Evolutionary conservation across 2,329 filamentous ascomycete genomes (phyloP).

Genomic region (Epichloe gansuensis): DNA sequence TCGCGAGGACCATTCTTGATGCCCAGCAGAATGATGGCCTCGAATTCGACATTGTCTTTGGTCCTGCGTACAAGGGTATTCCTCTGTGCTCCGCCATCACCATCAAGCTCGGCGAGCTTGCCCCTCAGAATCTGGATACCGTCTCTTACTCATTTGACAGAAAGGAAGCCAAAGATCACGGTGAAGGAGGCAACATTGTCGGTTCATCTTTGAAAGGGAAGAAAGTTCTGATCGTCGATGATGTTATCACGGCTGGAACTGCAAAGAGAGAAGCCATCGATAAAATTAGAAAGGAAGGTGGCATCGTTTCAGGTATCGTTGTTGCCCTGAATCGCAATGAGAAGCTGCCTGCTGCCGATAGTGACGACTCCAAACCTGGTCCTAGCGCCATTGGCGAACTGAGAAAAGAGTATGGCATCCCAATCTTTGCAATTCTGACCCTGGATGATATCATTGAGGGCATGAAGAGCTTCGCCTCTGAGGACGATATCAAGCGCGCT

Average conservation of each 20-base stretch:
- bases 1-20: conserved; percentile 52
- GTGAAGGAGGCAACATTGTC: conserved; percentile 87
- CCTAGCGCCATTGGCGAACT: conserved; percentile 79
- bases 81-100: conserved; percentile 70
- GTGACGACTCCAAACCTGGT: conserved; percentile 54
- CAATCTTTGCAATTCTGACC: conserved; percentile 71
- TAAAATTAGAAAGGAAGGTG: conserved; percentile 78
- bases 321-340: conserved; percentile 82
- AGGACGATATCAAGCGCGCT: conserved; percentile 51
- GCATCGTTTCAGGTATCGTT: conserved; percentile 72
- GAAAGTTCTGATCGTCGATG: conserved; percentile 81
- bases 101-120: conserved; percentile 60
- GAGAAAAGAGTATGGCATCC: conserved; percentile 68
- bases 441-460: conserved; percentile 71
- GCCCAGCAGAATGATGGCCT: conserved; percentile 30
- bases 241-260: conserved; percentile 91
- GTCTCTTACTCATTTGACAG: conserved; percentile 85
- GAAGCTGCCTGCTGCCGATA: conserved; percentile 54
- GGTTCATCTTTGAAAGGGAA: conserved; percentile 76
- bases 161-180: conserved; percentile 93
- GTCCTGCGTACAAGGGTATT: conserved; percentile 93
- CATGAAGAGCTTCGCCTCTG: conserved; percentile 47
- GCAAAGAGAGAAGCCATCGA: conserved; percentile 85
- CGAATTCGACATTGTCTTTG: conserved; percentile 78
- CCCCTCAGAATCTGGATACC: conserved; percentile 51